Conservation (phyloP, 768 basidiomycete species). For the Gymnopilus junonius region DNA sequence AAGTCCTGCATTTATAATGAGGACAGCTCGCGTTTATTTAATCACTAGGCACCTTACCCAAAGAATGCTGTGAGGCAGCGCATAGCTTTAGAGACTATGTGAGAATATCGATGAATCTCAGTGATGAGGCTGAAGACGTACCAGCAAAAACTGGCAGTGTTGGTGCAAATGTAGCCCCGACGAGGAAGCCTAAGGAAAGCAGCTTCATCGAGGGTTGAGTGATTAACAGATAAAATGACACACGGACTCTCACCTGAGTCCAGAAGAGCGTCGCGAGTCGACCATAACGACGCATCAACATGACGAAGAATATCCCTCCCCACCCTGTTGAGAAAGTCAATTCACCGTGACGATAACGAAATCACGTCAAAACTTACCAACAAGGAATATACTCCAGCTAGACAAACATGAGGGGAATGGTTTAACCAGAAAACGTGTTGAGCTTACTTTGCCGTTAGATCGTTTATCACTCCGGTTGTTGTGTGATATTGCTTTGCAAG, state of each 20-base stretch:
- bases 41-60: constrained; percentile 37
- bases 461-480: constrained; percentile 59
- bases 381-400: constrained; percentile 70
- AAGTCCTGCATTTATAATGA: constrained; percentile 40
- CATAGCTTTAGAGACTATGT: constrained; percentile 42
- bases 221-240: not conserved
- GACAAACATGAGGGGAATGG: not conserved
- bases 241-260: constrained; percentile 55
- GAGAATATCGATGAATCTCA: not conserved
- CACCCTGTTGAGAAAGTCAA: constrained; percentile 42
- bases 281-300: constrained; percentile 65
- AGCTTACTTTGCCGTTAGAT: constrained; percentile 59
- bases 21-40: no score
- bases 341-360: constrained; percentile 7
- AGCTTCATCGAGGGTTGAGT: not conserved
- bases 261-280: constrained; percentile 73
- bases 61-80: constrained; percentile 65
- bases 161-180: constrained; percentile 39
- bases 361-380: constrained; percentile 40
- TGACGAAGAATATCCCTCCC: constrained; percentile 66
- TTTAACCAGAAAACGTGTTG: not conserved
- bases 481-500: constrained; percentile 60
- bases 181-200: constrained; percentile 8
- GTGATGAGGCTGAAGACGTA: constrained; percentile 16
- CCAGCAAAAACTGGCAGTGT: constrained; percentile 48